Base-by-base conservation (phyloP, 2,329 filamentous ascomycete genomes). In the Sporothrix luriei region DNA sequence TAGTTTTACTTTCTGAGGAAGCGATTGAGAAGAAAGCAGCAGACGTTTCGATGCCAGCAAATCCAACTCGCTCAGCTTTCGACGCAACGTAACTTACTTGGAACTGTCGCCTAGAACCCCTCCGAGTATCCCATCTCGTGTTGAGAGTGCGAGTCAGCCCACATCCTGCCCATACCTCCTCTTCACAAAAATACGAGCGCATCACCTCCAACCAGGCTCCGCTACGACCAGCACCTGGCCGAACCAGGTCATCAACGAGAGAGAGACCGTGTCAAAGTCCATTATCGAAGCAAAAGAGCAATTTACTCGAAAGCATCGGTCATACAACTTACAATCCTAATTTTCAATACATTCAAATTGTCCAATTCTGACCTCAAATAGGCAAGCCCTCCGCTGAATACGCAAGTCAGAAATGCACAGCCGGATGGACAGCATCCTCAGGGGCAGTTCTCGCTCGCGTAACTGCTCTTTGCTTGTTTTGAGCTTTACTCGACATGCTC, bases 351-450 rank as follows among this genome's bases (percentile, higher is more conserved):
- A 62, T 10, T 1, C 59, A 62, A 61, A 48, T 29, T 29, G 57
- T n/a, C 59, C 21, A 62, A 29, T 40, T 40, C 59, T 62, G 40
- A 29, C 40, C 21, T 48, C 59, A 62, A 48, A 48, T 48, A 29
- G 38, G 57, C 33, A 46, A 26, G 26, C 24, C 16, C 59, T 11
- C 59, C 40, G 40, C 16, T 24, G 14, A n/a, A 29, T 29, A 21
- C 59, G 21, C 14, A 46, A 11, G 21, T 6, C 55, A 43, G 21
- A n/a, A 24, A 29, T 29, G 21, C 40, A 29, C 59, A 62, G 2
- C 33, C 55, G 38, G 33, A 61, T 33, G 55, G 33, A 19, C 55
- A 61, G 55, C 33, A 11, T 5, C 38, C 55, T 61, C 38, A 33
- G 43, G 38, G 55, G 21, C 40, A 62, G 57, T n/a, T 24, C 59